Evolutionary conservation across 768 basidiomycete genomes (phyloP).

Genomic region (Chiua virens): DNA sequence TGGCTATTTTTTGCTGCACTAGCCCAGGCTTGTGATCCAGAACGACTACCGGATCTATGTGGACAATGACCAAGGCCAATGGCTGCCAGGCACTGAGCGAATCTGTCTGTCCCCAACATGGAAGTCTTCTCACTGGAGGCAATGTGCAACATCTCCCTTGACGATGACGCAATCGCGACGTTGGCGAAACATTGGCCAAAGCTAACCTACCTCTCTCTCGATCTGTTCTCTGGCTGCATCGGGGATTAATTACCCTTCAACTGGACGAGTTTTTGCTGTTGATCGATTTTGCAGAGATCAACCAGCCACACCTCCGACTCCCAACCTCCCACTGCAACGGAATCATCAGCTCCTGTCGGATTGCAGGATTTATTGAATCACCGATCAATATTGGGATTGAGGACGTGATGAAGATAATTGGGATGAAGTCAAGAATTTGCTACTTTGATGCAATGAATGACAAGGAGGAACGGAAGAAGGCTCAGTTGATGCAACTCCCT

Average conservation of each 20-base stretch:
- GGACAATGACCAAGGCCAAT: no score
- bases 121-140: conserved; percentile 16
- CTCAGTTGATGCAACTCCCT: no score
- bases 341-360: conserved; percentile 5
- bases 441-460: no score
- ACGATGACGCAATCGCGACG: conserved; percentile 18
- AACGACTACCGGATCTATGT: no score
- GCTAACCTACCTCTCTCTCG: conserved; percentile 14
- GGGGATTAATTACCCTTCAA: conserved; percentile 19
- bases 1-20: no score
- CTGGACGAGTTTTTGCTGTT: conserved; percentile 18
- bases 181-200: conserved; percentile 23
- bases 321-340: conserved; percentile 4
- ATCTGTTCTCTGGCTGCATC: conserved; percentile 17
- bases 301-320: background rate
- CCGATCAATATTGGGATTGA: no score
- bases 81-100: no score
- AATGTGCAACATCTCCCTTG: conserved; percentile 19
- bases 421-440: no score
- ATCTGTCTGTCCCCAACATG: no score
- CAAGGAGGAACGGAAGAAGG: no score
- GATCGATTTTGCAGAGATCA: conserved; percentile 21
- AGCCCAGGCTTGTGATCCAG: no score
- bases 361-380: conserved; percentile 23
- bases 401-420: no score